A percentile compares a stretch with the other conserved stretches of the same genome.
These are phyloP conservation scores for Metschnikowia henanensis DNA, from an alignment of 805 yeast species.

Conservation along the genomic window DNA sequence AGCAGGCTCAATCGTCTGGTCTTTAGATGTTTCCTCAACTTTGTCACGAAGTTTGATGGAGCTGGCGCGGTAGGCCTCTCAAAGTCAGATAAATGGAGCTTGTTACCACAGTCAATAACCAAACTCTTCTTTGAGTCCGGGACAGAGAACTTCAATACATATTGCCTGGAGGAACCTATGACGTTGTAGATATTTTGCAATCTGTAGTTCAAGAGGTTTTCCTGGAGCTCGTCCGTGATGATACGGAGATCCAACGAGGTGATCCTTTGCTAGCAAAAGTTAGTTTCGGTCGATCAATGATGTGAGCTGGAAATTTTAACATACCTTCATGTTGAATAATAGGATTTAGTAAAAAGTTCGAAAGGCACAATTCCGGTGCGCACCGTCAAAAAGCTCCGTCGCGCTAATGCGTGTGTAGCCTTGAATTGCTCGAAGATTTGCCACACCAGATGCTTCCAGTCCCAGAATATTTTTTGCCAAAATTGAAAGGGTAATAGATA, in stretches of 20 bases:
- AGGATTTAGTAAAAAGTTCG: too few species aligned
- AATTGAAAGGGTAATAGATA: too few species aligned
- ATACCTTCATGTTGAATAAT: slow-evolving; percentile 2
- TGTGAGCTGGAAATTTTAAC: neutral
- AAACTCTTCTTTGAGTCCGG: slow-evolving; percentile 80
- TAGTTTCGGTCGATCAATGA: neutral
- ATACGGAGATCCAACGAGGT: slow-evolving; percentile 81
- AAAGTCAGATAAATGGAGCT: slow-evolving; percentile 74
- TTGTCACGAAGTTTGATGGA: slow-evolving; percentile 85
- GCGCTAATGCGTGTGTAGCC: neutral
- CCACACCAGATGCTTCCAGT: too few species aligned
- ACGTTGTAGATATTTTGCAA: slow-evolving; percentile 85
- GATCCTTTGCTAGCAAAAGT: slow-evolving; percentile 65
- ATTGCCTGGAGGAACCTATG: slow-evolving; percentile 68
- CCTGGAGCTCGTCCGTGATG: slow-evolving; percentile 63
- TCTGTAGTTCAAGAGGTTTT: slow-evolving; percentile 60
- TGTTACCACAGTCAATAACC: slow-evolving; percentile 84
- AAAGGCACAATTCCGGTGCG: neutral
- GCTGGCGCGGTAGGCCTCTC: slow-evolving; percentile 77
- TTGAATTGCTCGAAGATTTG: too few species aligned
- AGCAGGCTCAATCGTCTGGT: slow-evolving; percentile 73
- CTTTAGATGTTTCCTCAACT: slow-evolving; percentile 83
- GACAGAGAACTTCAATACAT: slow-evolving; percentile 72
- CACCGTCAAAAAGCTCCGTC: neutral
- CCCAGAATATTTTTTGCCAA: too few species aligned